Base-by-base conservation (phyloP, 371 early-diverging fungal species). In the Funneliformis caledonium region DNA sequence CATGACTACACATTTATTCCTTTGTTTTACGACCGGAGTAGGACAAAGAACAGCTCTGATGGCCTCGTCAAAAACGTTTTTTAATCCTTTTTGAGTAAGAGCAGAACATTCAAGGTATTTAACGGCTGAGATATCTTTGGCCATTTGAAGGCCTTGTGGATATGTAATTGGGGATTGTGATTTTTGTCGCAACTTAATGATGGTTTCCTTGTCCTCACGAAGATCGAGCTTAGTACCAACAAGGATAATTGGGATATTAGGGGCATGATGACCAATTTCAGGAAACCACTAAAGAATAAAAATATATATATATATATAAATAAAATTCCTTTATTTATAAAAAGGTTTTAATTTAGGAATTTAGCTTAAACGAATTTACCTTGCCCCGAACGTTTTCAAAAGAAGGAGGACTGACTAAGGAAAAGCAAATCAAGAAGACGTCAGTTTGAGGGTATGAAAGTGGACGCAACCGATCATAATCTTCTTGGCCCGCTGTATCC, bases 401-500 rank as follows among this genome's bases (percentile, higher is more conserved):
- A 0, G 95, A 94, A 31, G 91, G 89, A 48, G 91, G 92, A 72
- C 89, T 89, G 78, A 93, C 93, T 31, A 96, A 84, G 47, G 94
- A 92, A 82, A 95, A 96, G 85, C 97, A 96, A 78, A 96, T 90
- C 56, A 97, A 84, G 85, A 96, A 93, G 0, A 96, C 94, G 84
- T 97, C 94, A 9, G 96, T 95, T 83, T 96, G 93, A 45, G 95
- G 95, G 86, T 96, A 96, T 43, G 95, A 95, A 31, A 96, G 86
- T 16, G 94, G 93, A 56, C 95, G 90, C 47, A 96, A 86, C 59
- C 95, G 89, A 83, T 95, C 94, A 85, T 95, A 95, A 83, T 96
- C 96, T 86, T 94, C 94, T 83, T 94, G 94, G 72, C 97, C 96
- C 69, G 95, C 95, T 22, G 97, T 97, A 88, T 97, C 97, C 95